phyloP scores from a whole-genome alignment of 495 filamentous ascomycete genomes.

The Aspergillus bertholletiae region DNA sequence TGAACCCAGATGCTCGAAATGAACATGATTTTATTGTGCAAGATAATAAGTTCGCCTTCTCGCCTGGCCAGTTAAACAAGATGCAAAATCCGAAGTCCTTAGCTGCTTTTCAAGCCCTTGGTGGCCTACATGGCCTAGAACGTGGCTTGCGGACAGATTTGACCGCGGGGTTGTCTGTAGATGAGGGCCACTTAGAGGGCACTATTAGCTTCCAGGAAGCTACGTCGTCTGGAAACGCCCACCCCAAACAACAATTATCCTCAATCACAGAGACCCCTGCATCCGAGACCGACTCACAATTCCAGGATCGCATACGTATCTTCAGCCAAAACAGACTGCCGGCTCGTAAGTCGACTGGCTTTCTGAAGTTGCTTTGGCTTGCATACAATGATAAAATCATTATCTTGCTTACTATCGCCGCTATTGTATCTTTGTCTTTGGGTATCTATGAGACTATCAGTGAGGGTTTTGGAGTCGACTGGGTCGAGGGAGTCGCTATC shows the following conservation, averaged over 20 bases:
- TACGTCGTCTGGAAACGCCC: slow-evolving; percentile 24
- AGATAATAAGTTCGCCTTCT: slow-evolving; percentile 70
- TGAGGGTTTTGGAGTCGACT: slow-evolving; percentile 56
- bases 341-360: slow-evolving; percentile 66
- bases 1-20: slow-evolving; percentile 63
- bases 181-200: slow-evolving; percentile 58
- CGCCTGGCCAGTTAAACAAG: slow-evolving; percentile 68
- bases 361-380: slow-evolving; percentile 75
- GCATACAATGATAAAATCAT: slow-evolving; percentile 86
- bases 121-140: slow-evolving; percentile 64
- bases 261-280: not conserved
- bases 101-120: slow-evolving; percentile 64
- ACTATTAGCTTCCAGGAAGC: slow-evolving; percentile 60
- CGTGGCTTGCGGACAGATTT: slow-evolving; percentile 65
- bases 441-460: slow-evolving; percentile 64
- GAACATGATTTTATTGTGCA: slow-evolving; percentile 61
- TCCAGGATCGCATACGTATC: slow-evolving; percentile 65
- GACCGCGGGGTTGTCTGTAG: slow-evolving; percentile 59
- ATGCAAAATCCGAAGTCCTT: slow-evolving; percentile 73
- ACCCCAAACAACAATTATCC: slow-evolving; percentile 12
- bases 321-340: slow-evolving; percentile 74
- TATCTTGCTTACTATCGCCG: slow-evolving; percentile 70
- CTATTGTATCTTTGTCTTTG: slow-evolving; percentile 65
- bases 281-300: slow-evolving; percentile 31
- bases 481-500: slow-evolving; percentile 80